phyloP scores from a whole-genome alignment of 208 protist species.

The Trypanosoma vivax region DNA sequence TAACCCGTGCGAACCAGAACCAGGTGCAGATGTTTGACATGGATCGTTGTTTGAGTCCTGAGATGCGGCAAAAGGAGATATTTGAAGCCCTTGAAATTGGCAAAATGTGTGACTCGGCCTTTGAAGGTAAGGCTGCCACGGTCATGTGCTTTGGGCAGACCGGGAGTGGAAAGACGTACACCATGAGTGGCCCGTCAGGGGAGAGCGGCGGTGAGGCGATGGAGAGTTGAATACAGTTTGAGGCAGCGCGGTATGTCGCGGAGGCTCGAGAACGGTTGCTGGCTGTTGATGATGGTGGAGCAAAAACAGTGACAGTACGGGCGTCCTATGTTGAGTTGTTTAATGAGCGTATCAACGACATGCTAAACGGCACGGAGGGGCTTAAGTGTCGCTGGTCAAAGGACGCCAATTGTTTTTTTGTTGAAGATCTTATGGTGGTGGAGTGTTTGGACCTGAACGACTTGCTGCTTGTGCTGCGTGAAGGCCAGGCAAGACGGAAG shows the following conservation, averaged over 20 bases:
- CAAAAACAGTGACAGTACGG: constrained; percentile 19
- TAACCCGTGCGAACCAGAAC: constrained; percentile 6
- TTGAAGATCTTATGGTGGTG: constrained; percentile 78
- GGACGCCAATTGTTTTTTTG: constrained; percentile 65
- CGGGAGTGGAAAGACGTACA: constrained; percentile 87
- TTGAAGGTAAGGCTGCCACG: constrained; percentile 69
- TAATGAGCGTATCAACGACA: constrained; percentile 81
- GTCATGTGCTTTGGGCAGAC: constrained; percentile 89
- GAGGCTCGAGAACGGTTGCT: constrained; percentile 20
- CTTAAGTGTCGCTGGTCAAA: constrained; percentile 76
- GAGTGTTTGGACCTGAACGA: constrained; percentile 69
- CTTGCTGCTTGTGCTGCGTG: constrained; percentile 66
- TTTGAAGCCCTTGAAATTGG: constrained; percentile 42
- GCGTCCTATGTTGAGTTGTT: constrained; percentile 85
- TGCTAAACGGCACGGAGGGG: constrained; percentile 49
- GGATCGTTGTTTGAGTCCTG: constrained; percentile 51
- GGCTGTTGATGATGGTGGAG: neutral
- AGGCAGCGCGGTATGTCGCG: constrained; percentile 48
- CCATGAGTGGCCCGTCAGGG: constrained; percentile 62
- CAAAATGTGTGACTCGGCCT: constrained; percentile 56
- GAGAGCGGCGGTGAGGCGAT: constrained; percentile 16
- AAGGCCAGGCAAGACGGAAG: constrained; percentile 78
- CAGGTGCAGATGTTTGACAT: constrained; percentile 42
- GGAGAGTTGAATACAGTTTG: constrained; percentile 72
- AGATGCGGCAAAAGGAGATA: constrained; percentile 41